A percentile compares a stretch with the other conserved stretches of the same genome.
These are phyloP conservation scores for Exophiala phaeomuriformis DNA, from an alignment of 2,329 filamentous ascomycete species.

Conservation along the genomic window DNA sequence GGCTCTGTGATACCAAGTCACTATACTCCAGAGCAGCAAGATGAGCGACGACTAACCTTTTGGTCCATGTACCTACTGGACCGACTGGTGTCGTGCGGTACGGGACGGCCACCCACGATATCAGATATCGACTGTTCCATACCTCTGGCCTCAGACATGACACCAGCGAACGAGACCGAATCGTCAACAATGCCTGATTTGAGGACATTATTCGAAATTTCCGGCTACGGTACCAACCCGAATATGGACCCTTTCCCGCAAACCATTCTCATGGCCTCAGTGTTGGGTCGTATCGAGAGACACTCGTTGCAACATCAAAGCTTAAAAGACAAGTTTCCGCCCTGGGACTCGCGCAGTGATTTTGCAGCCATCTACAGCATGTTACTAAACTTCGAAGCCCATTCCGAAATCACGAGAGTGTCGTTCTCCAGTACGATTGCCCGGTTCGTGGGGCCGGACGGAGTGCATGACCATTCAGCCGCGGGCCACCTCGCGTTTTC, in stretches of 20 bases:
- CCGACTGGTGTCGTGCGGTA: conserved; percentile 30
- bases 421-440: conserved; percentile 24
- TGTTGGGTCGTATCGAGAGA: conserved; percentile 31
- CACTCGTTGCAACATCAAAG: conserved; percentile 28
- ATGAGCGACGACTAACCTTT: conserved; percentile 29
- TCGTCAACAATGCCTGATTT: conserved; percentile 22
- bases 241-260: conserved; percentile 28
- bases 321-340: conserved; percentile 27
- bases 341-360: conserved; percentile 35
- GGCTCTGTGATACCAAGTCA: conserved; percentile 25
- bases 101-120: conserved; percentile 16
- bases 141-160: conserved; percentile 28
- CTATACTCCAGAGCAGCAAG: conserved; percentile 26
- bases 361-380: conserved; percentile 32
- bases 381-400: conserved; percentile 31
- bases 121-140: conserved; percentile 28
- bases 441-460: conserved; percentile 7
- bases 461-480: conserved; percentile 23
- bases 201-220: conserved; percentile 20
- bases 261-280: conserved; percentile 32
- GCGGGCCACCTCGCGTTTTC: conserved; percentile 31
- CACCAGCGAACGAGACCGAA: conserved; percentile 1
- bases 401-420: conserved; percentile 26
- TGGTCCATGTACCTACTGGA: conserved; percentile 32
- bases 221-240: conserved; percentile 2